These are phyloP conservation scores for Kwoniella shivajii DNA, from an alignment of 1,284 basidiomycete species.

Conservation along the genomic window DNA sequence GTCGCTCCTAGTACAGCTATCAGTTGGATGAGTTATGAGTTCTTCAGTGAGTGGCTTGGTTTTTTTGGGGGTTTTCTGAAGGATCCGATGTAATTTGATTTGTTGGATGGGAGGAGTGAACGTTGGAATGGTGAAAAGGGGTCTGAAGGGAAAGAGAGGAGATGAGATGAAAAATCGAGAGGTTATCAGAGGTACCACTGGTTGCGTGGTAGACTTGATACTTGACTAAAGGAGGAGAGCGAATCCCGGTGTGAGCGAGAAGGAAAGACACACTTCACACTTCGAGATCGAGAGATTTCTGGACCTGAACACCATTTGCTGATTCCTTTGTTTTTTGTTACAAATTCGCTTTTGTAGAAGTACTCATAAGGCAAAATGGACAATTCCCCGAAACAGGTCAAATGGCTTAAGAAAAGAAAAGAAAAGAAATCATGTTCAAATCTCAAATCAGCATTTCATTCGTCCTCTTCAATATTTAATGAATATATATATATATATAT, in stretches of 20 bases:
- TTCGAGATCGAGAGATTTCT: too few species aligned
- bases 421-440: too few species aligned
- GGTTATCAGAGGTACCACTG: too few species aligned
- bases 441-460: too few species aligned
- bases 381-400: constrained; percentile 47
- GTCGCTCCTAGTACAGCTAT: constrained; percentile 97
- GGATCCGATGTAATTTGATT: neutral
- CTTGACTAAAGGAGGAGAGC: too few species aligned
- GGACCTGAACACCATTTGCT: neutral
- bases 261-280: too few species aligned
- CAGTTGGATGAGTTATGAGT: constrained; percentile 96
- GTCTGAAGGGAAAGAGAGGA: neutral
- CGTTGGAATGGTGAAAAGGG: too few species aligned
- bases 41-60: constrained; percentile 78
- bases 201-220: too few species aligned
- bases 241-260: too few species aligned
- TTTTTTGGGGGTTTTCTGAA: neutral
- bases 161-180: neutral
- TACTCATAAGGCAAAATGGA: constrained; percentile 47
- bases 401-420: constrained; percentile 3
- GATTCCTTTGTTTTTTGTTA: neutral
- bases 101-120: neutral
- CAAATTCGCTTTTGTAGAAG: constrained; percentile 32
- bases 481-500: too few species aligned
- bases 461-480: too few species aligned